phyloP scores from a whole-genome alignment of 2,329 filamentous ascomycete species.

The Botrytis pseudocinerea region DNA sequence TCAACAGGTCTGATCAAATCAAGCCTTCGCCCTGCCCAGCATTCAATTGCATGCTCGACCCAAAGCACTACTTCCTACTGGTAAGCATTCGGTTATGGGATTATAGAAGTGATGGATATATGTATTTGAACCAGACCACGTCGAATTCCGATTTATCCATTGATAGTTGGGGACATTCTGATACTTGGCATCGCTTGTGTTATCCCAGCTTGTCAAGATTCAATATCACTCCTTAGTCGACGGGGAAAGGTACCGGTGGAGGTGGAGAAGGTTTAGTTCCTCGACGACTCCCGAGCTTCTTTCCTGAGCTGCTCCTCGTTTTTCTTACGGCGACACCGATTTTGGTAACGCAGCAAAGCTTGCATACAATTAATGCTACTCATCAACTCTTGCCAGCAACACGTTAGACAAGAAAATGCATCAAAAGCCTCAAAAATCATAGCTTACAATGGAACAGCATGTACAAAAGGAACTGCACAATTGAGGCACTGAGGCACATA shows the following conservation, averaged over 20 bases:
- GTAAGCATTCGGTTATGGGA: background rate
- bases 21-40: slow-evolving; percentile 5
- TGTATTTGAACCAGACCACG: slow-evolving; percentile 4
- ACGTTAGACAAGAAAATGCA: background rate
- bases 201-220: background rate
- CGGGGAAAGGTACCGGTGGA: background rate
- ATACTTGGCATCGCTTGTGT: slow-evolving; percentile 6
- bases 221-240: background rate
- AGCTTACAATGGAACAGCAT: background rate
- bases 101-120: slow-evolving; percentile 6
- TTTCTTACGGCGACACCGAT: background rate
- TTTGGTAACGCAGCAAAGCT: background rate
- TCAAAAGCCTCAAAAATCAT: background rate
- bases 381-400: background rate
- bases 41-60: background rate
- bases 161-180: background rate
- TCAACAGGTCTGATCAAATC: slow-evolving; percentile 5
- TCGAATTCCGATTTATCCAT: background rate
- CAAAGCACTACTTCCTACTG: slow-evolving; percentile 3
- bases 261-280: slow-evolving; percentile 4
- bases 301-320: background rate
- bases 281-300: background rate
- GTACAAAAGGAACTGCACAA: background rate
- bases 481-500: background rate
- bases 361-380: background rate